A percentile compares a stretch with the other conserved stretches of the same genome.
phyloP scores from a whole-genome alignment of 1,139 yeast genomes.

The Arxiozyma slooffiae region DNA sequence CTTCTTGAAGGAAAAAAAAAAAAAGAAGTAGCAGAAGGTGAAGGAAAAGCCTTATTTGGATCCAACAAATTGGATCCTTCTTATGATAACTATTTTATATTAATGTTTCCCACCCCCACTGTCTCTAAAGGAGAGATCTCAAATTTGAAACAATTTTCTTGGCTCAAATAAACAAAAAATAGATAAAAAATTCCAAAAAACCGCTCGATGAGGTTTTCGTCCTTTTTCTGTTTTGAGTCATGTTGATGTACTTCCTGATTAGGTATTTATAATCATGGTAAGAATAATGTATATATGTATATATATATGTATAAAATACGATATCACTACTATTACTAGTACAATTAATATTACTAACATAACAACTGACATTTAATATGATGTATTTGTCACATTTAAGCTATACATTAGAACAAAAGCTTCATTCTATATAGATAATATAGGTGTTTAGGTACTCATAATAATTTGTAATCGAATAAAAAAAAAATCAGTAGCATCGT shows the following conservation, averaged over 20 bases:
- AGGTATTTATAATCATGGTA: neutral
- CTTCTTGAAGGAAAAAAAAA: too few relatives aligned
- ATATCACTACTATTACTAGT: too few relatives aligned
- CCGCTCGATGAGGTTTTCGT: slow-evolving; percentile 4
- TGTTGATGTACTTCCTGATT: neutral
- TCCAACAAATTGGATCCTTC: neutral
- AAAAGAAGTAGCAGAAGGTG: too few relatives aligned
- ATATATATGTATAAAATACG: too few relatives aligned
- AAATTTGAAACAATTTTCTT: neutral
- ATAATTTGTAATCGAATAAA: too few relatives aligned
- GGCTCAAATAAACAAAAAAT: neutral
- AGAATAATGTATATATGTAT: too few relatives aligned
- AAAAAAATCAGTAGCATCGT: too few relatives aligned
- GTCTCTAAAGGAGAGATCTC: neutral
- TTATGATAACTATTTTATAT: too few relatives aligned
- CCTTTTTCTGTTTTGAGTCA: slow-evolving; percentile 11
- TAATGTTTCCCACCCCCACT: neutral
- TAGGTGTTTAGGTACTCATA: too few relatives aligned
- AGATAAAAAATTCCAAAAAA: too few relatives aligned
- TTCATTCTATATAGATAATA: neutral
- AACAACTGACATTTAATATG: neutral
- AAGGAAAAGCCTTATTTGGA: too few relatives aligned
- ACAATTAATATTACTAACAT: neutral
- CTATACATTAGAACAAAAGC: too few relatives aligned
- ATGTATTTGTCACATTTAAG: neutral